Evolutionary conservation across 441 rosid species (phyloP).

Genomic region (Kokia cookei): DNA sequence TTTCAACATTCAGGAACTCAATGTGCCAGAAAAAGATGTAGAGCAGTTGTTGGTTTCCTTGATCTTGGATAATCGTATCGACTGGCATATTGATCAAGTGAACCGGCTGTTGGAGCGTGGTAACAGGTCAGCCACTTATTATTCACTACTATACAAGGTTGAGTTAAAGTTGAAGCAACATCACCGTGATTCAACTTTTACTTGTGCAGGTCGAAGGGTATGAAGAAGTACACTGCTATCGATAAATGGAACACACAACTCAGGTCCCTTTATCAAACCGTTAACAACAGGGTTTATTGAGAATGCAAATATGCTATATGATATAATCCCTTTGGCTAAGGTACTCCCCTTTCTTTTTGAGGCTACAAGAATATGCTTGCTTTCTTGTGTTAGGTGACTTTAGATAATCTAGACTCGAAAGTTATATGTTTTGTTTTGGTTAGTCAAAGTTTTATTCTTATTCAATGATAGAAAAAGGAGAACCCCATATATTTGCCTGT

Average conservation of each 20-base stretch:
- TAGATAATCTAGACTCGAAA: neutral
- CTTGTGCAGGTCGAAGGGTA: constrained; percentile 72
- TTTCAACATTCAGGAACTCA: constrained; percentile 60
- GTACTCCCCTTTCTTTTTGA: neutral
- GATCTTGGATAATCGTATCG: constrained; percentile 86
- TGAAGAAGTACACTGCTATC: constrained; percentile 83
- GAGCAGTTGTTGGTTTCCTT: constrained; percentile 87
- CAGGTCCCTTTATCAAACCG: constrained; percentile 54
- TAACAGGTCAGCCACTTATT: constrained; percentile 46
- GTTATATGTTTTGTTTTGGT: neutral
- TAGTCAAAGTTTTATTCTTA: neutral
- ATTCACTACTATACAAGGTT: neutral
- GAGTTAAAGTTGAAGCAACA: neutral
- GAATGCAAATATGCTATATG: neutral
- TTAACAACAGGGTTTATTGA: constrained; percentile 73
- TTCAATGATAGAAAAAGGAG: neutral
- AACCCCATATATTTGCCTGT: neutral
- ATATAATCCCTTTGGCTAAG: neutral
- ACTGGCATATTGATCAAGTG: constrained; percentile 97
- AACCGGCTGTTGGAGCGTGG: constrained; percentile 89
- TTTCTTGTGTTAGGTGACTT: neutral
- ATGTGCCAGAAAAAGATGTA: constrained; percentile 93
- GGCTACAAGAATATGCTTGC: neutral
- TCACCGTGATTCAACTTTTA: neutral
- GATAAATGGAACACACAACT: constrained; percentile 98